Evolutionary conservation across 495 filamentous ascomycete genomes (phyloP), one percentile per base, ranked within the genome.

Genomic region (Podospora australis): DNA sequence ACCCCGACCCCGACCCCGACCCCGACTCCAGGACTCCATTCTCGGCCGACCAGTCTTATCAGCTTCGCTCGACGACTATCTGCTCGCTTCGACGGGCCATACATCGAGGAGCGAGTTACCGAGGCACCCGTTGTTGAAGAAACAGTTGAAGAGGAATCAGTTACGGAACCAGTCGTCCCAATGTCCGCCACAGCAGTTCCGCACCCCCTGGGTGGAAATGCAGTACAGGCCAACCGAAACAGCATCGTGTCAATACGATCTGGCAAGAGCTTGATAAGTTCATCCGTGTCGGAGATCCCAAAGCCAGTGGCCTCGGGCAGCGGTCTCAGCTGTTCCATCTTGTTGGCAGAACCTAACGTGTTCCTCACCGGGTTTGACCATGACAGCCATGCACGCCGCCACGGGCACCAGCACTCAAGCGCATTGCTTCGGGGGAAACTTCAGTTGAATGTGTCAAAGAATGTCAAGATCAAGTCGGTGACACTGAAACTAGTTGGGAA

Each of bases 291-390:
- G 13, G 70, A 77, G 41, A 46, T 72, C 1, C 80, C 83, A 46
- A 88, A 86, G 58, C 82, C 83, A 0, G 78, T 91, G 4, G 83
- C 83, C 6, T 80, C 82, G 21, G 86, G 83, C 35, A 86, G 81
- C 63, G 86, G 86, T 9, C 69, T 91, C 8, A 67, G 78, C 1
- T 83, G 86, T 43, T 84, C 79, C 1, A 85, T 91, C 23, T 70
- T 82, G 13, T 69, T 98, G 19, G 90, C 90, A 7, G 94, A 97
- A 60, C 91, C 94, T 1, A 83, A 88, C 9, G 73, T 98, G 2
- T 98, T 87, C 63, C 74, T 97, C 24, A 86, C 88, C 39, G 91
- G 92, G 0, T 94, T 96, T 58, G 91, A 96, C 57, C 88, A 91
- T 39, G 78, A 82, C 49, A 84, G 87, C 44, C 73, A 77, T 20